These are phyloP conservation scores for Eimeria zaria DNA, from an alignment of 169 alveolate species.

Conservation along the genomic window DNA sequence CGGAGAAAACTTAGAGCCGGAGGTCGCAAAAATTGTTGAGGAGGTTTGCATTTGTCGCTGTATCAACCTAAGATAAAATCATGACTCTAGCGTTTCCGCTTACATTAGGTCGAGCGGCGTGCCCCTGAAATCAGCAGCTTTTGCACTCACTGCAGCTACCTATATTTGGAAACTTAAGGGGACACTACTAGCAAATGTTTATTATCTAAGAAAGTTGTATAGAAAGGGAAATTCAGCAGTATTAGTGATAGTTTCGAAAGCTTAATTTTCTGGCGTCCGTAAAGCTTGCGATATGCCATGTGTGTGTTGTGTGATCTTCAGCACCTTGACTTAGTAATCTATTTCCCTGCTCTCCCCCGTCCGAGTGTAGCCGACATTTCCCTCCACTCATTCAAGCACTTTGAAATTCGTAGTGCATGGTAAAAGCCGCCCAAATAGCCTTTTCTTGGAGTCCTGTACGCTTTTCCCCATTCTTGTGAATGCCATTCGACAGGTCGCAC, in stretches of 20 bases:
- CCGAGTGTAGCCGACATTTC: background rate
- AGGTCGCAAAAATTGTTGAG: too few species aligned
- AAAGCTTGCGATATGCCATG: background rate
- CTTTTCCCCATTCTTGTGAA: too few species aligned
- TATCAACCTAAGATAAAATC: background rate
- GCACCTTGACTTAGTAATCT: background rate
- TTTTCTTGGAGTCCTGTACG: background rate
- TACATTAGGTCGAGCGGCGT: background rate
- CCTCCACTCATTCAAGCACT: background rate
- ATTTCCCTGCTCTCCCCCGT: background rate
- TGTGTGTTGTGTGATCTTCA: background rate
- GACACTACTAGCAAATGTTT: background rate
- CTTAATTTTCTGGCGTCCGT: too few species aligned
- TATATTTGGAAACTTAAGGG: background rate
- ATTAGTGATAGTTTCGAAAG: too few species aligned
- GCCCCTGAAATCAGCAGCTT: background rate
- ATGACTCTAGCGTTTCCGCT: background rate
- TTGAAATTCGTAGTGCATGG: background rate
- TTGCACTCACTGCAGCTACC: background rate
- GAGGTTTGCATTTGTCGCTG: too few species aligned
- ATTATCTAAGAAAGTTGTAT: background rate
- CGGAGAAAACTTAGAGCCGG: too few species aligned
- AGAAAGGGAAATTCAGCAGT: too few species aligned
- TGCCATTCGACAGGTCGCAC: too few species aligned
- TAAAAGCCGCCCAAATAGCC: background rate